Conservation (phyloP, 306 rosid genomes). For the Luffa aegyptiaca region DNA sequence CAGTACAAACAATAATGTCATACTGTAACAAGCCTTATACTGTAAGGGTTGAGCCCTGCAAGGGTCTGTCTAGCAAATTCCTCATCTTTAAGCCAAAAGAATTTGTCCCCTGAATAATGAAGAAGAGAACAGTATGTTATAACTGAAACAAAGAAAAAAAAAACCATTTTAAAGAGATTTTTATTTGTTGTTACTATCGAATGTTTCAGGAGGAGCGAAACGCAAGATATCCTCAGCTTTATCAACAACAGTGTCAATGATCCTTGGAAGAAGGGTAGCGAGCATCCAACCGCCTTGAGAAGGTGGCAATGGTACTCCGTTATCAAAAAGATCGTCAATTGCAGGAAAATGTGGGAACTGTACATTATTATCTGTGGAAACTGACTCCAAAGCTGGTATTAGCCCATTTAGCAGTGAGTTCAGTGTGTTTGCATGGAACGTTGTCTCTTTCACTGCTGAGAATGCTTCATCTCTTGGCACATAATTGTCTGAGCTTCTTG, state of each 20-base stretch:
- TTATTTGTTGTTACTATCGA: slow-evolving; percentile 30
- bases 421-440: slow-evolving; percentile 26
- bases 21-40: slow-evolving; percentile 63
- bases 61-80: slow-evolving; percentile 82
- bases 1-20: neutral
- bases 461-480: slow-evolving; percentile 68
- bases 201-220: slow-evolving; percentile 42
- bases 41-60: slow-evolving; percentile 78
- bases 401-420: slow-evolving; percentile 33
- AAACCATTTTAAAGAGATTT: neutral
- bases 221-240: slow-evolving; percentile 26
- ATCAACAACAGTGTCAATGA: slow-evolving; percentile 21
- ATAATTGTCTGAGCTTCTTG: slow-evolving; percentile 23
- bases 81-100: slow-evolving; percentile 77
- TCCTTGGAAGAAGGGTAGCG: slow-evolving; percentile 26
- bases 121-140: neutral
- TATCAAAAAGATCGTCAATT: slow-evolving; percentile 40
- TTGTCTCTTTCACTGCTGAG: slow-evolving; percentile 36
- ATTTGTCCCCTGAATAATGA: slow-evolving; percentile 49
- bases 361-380: slow-evolving; percentile 12
- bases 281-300: slow-evolving; percentile 13
- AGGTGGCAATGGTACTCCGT: slow-evolving; percentile 38
- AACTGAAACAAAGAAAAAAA: neutral
- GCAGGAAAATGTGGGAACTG: slow-evolving; percentile 44
- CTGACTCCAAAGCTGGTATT: slow-evolving; percentile 25